Base-by-base conservation (phyloP, 1,284 basidiomycete species). In the Phaffia rhodozyma region DNA sequence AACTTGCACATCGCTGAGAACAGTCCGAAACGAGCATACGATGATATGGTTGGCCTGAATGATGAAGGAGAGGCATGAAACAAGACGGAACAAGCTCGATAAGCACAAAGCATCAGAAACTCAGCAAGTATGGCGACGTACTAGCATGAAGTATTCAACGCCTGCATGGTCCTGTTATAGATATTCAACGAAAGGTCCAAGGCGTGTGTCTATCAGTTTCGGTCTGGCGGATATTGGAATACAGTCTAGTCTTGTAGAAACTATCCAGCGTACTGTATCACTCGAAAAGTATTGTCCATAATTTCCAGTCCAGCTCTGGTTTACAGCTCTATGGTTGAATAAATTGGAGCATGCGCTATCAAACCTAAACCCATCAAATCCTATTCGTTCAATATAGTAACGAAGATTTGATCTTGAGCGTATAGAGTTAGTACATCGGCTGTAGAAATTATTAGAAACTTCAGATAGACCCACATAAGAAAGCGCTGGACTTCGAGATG, bases 311-410 rank as follows among this genome's bases (percentile, higher is more conserved):
- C 54, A 66, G 27, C 55, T 47, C 16, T 60, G 52, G 29, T 62
- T 47, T 13, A 67, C 27, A 0, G 60, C 66, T 32, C 67, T 63
- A 52, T 65, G 55, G 3, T 54, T 23, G 61, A 61, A 68, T 11
- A 67, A 48, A 58, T 63, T 68, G 11, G 60, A 65, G 5, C 65
- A 64, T 23, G 66, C 67, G 1, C 57, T 55, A 55, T 68, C 67
- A 59, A 68, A 68, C 5, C 67, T 63, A 57, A 68, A 68, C 2
- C 67, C 67, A 25, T 68, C 67, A 51, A 67, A 66, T 13, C 65
- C 62, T 27, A 57, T 29, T 4, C 67, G 62, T 9, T 65, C 61
- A 21, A 66, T 62, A 30, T 55, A 61, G 55, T 50, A 68, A 29
- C 61, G 66, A 23, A 67, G 62, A 47, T 68, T 68, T 3, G 60